phyloP scores from a whole-genome alignment of 2,329 filamentous ascomycete species.

The Ustilaginoidea virens region DNA sequence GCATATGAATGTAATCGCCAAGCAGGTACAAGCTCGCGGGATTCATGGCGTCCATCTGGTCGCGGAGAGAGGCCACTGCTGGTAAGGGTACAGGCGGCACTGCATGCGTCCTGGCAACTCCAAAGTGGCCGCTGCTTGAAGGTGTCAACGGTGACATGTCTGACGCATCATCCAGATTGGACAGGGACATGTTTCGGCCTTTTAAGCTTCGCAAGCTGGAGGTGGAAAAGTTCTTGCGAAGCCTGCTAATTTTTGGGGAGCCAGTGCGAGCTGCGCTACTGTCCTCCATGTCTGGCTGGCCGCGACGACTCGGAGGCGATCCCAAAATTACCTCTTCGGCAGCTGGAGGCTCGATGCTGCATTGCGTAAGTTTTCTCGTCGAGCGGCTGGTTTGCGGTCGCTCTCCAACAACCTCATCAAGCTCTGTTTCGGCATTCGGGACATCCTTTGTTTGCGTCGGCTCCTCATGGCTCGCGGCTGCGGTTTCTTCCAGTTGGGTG shows the following conservation, averaged over 20 bases:
- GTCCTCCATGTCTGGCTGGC: constrained; percentile 20
- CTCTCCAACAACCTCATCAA: constrained; percentile 4
- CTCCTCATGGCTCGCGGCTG: constrained; percentile 5
- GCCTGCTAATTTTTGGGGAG: constrained; percentile 35
- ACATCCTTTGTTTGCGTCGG: not conserved
- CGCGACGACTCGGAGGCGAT: constrained; percentile 18
- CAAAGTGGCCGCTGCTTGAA: constrained; percentile 52
- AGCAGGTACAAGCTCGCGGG: constrained; percentile 66
- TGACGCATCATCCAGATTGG: constrained; percentile 42
- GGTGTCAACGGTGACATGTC: constrained; percentile 63
- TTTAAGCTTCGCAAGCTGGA: constrained; percentile 58
- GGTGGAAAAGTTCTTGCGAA: constrained; percentile 54
- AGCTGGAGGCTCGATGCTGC: constrained; percentile 4
- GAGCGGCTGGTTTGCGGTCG: constrained; percentile 3
- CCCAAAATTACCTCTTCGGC: constrained; percentile 8
- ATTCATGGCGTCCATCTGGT: constrained; percentile 38
- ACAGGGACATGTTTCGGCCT: constrained; percentile 56
- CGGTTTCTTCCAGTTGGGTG: constrained; percentile 13
- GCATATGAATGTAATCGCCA: constrained; percentile 65
- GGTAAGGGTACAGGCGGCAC: constrained; percentile 55
- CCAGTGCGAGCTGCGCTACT: constrained; percentile 26
- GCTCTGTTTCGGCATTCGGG: constrained; percentile 5
- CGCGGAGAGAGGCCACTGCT: constrained; percentile 44
- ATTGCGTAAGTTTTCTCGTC: constrained; percentile 1
- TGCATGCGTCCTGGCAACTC: constrained; percentile 29